A percentile compares a stretch with the other conserved stretches of the same genome.
phyloP scores from a whole-genome alignment of 805 yeast genomes.

The Torulaspora indica region DNA sequence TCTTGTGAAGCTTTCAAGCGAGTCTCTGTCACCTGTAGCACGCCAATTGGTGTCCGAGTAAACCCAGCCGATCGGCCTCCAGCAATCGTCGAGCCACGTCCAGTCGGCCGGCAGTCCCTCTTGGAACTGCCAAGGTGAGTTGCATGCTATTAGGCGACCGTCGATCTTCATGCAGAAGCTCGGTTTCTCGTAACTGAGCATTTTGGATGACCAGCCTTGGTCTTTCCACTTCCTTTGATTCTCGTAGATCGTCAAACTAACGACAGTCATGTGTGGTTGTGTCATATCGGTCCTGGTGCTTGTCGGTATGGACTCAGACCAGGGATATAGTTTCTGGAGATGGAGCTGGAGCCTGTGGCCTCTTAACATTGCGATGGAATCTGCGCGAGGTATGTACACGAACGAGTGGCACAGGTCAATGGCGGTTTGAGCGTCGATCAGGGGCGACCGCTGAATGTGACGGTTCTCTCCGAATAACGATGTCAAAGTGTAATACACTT shows the following conservation, averaged over 20 bases:
- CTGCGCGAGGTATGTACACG: constrained; percentile 14
- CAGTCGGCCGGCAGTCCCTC: constrained; percentile 20
- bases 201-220: constrained; percentile 22
- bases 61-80: constrained; percentile 28
- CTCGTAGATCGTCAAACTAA: constrained; percentile 27
- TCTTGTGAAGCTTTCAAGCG: constrained; percentile 30
- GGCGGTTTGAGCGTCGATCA: constrained; percentile 4
- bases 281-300: neutral
- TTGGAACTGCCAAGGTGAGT: constrained; percentile 24
- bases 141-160: constrained; percentile 6
- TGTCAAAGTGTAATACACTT: constrained; percentile 9
- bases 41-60: constrained; percentile 30
- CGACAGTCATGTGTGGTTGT: constrained; percentile 13
- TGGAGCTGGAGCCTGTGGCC: constrained; percentile 14
- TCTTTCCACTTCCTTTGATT: constrained; percentile 33
- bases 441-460: neutral
- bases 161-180: constrained; percentile 14
- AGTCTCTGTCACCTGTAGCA: constrained; percentile 22
- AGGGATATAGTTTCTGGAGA: constrained; percentile 17
- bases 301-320: constrained; percentile 6
- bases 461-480: constrained; percentile 2
- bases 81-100: constrained; percentile 31
- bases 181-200: constrained; percentile 28
- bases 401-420: constrained; percentile 1
- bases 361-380: constrained; percentile 11